Percentiles rank a stretch among this genome's conserved stretches.
Evolutionary conservation across 768 basidiomycete genomes (phyloP).

Genomic region (Lanmaoa rubissima): DNA sequence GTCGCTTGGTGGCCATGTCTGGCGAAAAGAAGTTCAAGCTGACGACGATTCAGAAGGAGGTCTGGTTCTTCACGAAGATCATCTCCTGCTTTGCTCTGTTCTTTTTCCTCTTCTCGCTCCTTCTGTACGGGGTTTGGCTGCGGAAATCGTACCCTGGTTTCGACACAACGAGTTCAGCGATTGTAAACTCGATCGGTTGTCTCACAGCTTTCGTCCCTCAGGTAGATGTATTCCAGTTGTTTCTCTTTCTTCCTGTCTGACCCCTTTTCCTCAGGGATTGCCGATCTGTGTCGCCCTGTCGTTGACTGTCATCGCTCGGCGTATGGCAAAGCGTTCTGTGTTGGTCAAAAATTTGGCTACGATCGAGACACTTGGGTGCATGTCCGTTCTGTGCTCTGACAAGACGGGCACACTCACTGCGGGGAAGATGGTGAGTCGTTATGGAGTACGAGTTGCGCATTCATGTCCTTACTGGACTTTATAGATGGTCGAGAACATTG

Average conservation of each 20-base stretch:
- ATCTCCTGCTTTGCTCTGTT: constrained; percentile 41
- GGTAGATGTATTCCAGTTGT: constrained; percentile 9
- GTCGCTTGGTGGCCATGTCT: constrained; percentile 53
- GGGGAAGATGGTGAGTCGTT: constrained; percentile 40
- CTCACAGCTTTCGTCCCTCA: constrained; percentile 43
- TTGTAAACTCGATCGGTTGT: constrained; percentile 39
- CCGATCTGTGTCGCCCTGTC: constrained; percentile 48
- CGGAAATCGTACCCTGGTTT: constrained; percentile 30
- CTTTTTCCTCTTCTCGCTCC: constrained; percentile 41
- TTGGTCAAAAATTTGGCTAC: constrained; percentile 50
- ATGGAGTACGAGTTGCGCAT: too few relatives aligned
- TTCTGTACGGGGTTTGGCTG: constrained; percentile 42
- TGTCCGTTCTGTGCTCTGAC: constrained; percentile 52
- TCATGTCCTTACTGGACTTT: not conserved
- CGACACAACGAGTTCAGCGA: constrained; percentile 32
- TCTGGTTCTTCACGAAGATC: constrained; percentile 51
- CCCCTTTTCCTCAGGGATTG: constrained; percentile 26
- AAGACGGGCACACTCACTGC: constrained; percentile 51
- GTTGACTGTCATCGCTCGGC: constrained; percentile 44
- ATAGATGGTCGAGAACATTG: constrained; percentile 39
- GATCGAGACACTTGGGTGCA: constrained; percentile 51
- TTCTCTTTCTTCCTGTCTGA: not conserved
- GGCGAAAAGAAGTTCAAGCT: constrained; percentile 43
- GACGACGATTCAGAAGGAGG: constrained; percentile 46
- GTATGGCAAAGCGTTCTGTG: constrained; percentile 46